These are phyloP conservation scores for Endocalyx cinctus DNA, from an alignment of 2,329 filamentous ascomycete species.

Conservation along the genomic window DNA sequence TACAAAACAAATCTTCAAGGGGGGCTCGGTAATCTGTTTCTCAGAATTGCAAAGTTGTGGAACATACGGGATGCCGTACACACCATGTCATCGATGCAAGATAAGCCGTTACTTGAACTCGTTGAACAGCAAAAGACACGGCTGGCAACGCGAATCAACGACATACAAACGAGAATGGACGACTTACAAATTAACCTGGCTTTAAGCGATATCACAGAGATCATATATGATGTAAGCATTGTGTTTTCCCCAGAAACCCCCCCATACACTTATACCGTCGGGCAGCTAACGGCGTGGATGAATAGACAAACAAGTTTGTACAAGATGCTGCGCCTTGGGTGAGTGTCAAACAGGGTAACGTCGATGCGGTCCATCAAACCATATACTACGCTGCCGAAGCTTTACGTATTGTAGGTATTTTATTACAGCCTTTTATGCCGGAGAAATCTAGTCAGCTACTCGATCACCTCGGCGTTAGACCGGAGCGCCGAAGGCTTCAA, in stretches of 20 bases:
- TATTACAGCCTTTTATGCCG: constrained; percentile 90
- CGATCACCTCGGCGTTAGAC: constrained; percentile 69
- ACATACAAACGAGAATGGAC: constrained; percentile 55
- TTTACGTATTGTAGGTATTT: constrained; percentile 72
- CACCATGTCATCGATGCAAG: constrained; percentile 11
- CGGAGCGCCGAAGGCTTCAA: constrained; percentile 56
- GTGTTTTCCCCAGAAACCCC: background rate
- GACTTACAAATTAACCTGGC: constrained; percentile 60
- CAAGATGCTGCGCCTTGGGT: constrained; percentile 65
- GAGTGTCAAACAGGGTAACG: constrained; percentile 35
- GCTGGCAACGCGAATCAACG: constrained; percentile 33
- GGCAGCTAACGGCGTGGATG: constrained; percentile 7
- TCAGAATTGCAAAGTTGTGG: constrained; percentile 69
- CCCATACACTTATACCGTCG: background rate
- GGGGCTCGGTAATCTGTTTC: constrained; percentile 75
- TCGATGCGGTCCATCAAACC: constrained; percentile 45
- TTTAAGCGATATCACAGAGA: constrained; percentile 58
- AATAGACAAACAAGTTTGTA: constrained; percentile 64
- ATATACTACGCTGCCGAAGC: constrained; percentile 73
- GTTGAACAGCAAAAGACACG: constrained; percentile 32
- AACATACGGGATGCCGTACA: constrained; percentile 57
- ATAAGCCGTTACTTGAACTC: constrained; percentile 17
- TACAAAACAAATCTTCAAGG: constrained; percentile 78
- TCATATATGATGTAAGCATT: constrained; percentile 52
- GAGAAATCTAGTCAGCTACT: constrained; percentile 67